Evolutionary conservation across 2,329 filamentous ascomycete genomes (phyloP).

Genomic region (Fusarium metavorans): DNA sequence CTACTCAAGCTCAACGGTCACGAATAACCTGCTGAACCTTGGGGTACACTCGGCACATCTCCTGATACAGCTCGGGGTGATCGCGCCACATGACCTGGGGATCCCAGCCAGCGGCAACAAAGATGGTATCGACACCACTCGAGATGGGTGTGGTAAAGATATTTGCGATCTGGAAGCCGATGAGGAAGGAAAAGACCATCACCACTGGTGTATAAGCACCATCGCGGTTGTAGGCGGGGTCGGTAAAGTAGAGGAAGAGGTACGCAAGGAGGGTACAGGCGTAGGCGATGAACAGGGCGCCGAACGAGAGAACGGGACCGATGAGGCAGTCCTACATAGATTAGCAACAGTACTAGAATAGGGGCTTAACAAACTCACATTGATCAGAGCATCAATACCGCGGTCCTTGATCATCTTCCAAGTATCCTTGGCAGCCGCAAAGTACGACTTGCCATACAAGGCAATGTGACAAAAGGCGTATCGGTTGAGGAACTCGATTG

Average conservation of each 20-base stretch:
- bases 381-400: slow-evolving; percentile 89
- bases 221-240: slow-evolving; percentile 79
- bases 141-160: slow-evolving; percentile 90
- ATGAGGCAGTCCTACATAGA: slow-evolving; percentile 77
- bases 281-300: slow-evolving; percentile 85
- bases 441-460: slow-evolving; percentile 89
- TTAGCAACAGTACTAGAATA: slow-evolving; percentile 23
- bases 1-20: slow-evolving; percentile 21
- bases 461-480: slow-evolving; percentile 95
- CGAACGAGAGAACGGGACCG: slow-evolving; percentile 79
- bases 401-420: slow-evolving; percentile 94
- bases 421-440: slow-evolving; percentile 87
- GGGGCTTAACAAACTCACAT: slow-evolving; percentile 55
- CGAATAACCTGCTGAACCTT: slow-evolving; percentile 82
- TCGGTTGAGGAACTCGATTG: slow-evolving; percentile 87
- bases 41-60: slow-evolving; percentile 86
- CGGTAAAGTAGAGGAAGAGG: slow-evolving; percentile 85
- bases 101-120: slow-evolving; percentile 80
- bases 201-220: slow-evolving; percentile 81
- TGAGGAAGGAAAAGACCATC: slow-evolving; percentile 87
- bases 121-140: slow-evolving; percentile 92
- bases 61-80: slow-evolving; percentile 83
- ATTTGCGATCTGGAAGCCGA: slow-evolving; percentile 90
- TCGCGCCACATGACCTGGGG: slow-evolving; percentile 81
- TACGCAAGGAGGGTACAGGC: slow-evolving; percentile 85